Base-by-base conservation (phyloP, 805 yeast genomes). In the Ogataea zsoltii region DNA sequence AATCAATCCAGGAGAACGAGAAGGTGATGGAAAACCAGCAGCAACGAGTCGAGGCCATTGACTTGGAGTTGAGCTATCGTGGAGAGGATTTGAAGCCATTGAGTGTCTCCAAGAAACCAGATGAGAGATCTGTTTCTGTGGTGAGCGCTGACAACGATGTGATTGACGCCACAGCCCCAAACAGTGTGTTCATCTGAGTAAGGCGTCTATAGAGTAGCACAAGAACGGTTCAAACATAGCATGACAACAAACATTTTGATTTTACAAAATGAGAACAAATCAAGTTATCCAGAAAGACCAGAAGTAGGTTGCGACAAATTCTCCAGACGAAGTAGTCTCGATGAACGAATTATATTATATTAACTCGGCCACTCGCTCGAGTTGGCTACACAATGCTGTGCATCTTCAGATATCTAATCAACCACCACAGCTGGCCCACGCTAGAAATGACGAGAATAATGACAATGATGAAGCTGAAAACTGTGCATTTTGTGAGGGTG, bases 1-100 rank as follows among this genome's bases (percentile, higher is more conserved):
- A 79, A n/a, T 72, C 83, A 9, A 70, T 82, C 14, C 54, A 58
- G 7, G 91, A 84, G 51, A 85, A 85, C 59, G 63, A 68, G 11
- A 57, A 60, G 2, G 85, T 83, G n/a, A 65, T 83, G 17, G 54
- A 60, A 2, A 82, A 77, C 55, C 83, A 82, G 56, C 47, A 59
- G 10, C 67, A 69, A 31, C 65, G 85, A 46, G 57, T 81, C 3
- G 66, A 62, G 2, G 70, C 72, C 0, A 56, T 83, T 15, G 68
- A 71, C 26, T 58, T 66, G 15, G 88, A 83, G 56, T 63, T 81
- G 18, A 50, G 56, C n/a, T 58, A 61, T 42, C 66, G 88, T 45
- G 77, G 67, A 31, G 39, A 50, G n/a, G 41, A 41, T 10, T 33
- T 37, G 10, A 16, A 28, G 15, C 23, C 35, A 1, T 34, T 25